Base-by-base conservation (phyloP, 805 yeast genomes). In the Danielia oregonensis region DNA sequence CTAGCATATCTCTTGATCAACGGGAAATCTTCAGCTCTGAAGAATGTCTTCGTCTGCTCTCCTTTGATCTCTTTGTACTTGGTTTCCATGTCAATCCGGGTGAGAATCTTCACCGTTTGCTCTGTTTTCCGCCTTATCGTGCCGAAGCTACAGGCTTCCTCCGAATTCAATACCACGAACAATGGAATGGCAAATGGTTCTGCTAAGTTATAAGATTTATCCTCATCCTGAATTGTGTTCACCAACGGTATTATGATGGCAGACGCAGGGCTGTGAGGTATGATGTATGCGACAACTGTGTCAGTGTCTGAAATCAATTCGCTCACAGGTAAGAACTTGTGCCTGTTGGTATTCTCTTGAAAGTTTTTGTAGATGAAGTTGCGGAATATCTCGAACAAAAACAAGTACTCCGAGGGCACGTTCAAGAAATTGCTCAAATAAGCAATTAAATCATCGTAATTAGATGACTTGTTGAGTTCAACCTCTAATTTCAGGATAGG, bases 131-230 rank as follows among this genome's bases (percentile, higher is more conserved):
- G 52, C 43, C 82, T 61, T 6, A 88, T 77, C 1, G 56, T 49
- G 5, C 81, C 82, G 50, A 74, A 78, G 16, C 86, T 78, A 4
- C 69, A 55, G 24, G 84, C 91, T 3, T 44, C 37, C 1, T 65
- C 67, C 23, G 65, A 63, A 2, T 70, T 52, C 33, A 87, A 49
- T 0, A 78, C 70, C 18, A 88, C 65, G 46, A 88, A 79, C 47
- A 86, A 77, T 2, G 97, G 97, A 1, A 80, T 55, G 2, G 88
- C 94, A 59, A 87, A 84, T 1, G 79, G 58, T 27, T 68, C 68
- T 1, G 71, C 65, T 9, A 61, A 52, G 8, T 57, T 56, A 33
- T 61, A 59, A 1, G 64, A 55, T 28, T 49, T 45, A 34, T 63
- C 61, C 36, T 63, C 36, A 55, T 68, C 59, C 47, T 66, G 52